These are phyloP conservation scores for Chrysanthemum lavandulifolium DNA, from an alignment of 129 eudicot species.

Conservation along the genomic window DNA sequence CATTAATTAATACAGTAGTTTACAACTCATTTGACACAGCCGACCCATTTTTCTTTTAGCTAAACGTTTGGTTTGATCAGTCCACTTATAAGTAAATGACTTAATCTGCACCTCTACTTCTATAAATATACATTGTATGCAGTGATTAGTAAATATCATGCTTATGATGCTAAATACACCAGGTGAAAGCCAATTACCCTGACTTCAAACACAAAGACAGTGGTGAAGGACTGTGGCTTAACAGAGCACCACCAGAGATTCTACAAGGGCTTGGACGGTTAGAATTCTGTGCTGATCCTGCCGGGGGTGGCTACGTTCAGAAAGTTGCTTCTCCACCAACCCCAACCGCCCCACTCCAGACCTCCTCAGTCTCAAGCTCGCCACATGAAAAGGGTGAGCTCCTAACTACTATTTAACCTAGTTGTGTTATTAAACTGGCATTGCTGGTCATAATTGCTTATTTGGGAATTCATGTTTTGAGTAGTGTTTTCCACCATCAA, in stretches of 20 bases:
- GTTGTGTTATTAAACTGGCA: background rate
- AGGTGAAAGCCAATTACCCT: conserved; percentile 59
- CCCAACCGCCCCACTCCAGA: too few relatives aligned
- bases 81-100: too few relatives aligned
- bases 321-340: too few relatives aligned
- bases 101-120: background rate
- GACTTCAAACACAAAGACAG: conserved; percentile 72
- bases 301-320: background rate
- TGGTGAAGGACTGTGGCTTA: conserved; percentile 57
- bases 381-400: conserved; percentile 13
- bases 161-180: conserved; percentile 25
- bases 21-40: background rate
- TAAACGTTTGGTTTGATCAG: too few relatives aligned
- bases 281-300: conserved; percentile 33
- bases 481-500: background rate
- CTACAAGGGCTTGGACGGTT: conserved; percentile 43
- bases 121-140: background rate
- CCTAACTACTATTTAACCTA: background rate
- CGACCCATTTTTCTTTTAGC: too few relatives aligned
- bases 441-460: conserved; percentile 8
- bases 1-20: too few relatives aligned
- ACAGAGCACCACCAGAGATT: conserved; percentile 56
- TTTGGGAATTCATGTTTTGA: conserved; percentile 1
- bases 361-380: too few relatives aligned
- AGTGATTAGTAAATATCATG: background rate